Evolutionary conservation across 2,329 filamentous ascomycete species (phyloP), one percentile per base, ranked within the genome.

Genomic region (Bipolaris cookei): DNA sequence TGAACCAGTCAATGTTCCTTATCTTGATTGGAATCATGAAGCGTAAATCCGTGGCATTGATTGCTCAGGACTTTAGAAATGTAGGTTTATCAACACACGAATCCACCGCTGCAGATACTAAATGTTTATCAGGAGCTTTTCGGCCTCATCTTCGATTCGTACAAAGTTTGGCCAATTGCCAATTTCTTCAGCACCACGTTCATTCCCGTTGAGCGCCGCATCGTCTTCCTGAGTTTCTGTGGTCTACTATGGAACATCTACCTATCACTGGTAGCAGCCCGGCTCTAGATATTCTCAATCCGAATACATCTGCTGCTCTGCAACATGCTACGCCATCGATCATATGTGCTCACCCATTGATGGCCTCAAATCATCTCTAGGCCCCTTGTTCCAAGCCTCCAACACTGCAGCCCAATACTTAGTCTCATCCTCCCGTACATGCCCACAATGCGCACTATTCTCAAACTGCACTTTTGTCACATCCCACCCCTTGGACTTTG

Each of bases 181-280:
- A 90, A 88, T 65, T 76, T 90, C 38, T 72, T 91, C 65, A 90
- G 89, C 79, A 92, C 89, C 66, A 85, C 86, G 0, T 79, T 91
- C 48, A 84, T 88, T 66, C 90, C 88, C 11, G 85, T 92, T 11
- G 85, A 91, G 73, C 81, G 81, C 25, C 82, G 90, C 25, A 90
- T 90, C 63, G 78, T 92, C 50, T 84, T 93, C 59, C 88, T 88
- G n/a, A 86, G 86, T 64, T 76, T 89, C 59, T 90, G 89, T 34
- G 90, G 90, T 6, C 80, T 93, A 37, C 81, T 81, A 10, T 94
- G 90, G 90, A 88, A 88, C 1, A 81, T 92, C 35, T 92, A 90
- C 73, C 80, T 93, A 75, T 91, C 88, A 64, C 77, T 93, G 62
- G 78, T 88, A 55, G 83, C 74, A 13, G 65, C 68, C 18, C 62